Percentiles rank a stretch among this genome's conserved stretches.
These are phyloP conservation scores for Pulicaria dysenterica DNA, from an alignment of 129 eudicot species.

Conservation along the genomic window DNA sequence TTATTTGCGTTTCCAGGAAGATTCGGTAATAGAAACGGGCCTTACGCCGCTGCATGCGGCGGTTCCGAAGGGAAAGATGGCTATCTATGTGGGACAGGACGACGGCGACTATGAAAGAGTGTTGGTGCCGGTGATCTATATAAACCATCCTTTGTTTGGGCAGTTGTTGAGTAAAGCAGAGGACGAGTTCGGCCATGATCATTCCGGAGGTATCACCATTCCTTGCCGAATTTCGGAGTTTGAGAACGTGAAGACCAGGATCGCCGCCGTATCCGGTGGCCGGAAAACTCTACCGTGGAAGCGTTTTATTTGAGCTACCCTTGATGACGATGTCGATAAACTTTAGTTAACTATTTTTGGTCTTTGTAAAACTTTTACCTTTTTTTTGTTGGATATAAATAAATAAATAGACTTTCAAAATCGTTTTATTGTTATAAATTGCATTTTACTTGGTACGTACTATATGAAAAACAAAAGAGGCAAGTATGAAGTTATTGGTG, in stretches of 20 bases:
- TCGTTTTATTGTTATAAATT: neutral
- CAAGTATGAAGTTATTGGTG: no score
- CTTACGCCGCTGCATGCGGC: slow-evolving; percentile 29
- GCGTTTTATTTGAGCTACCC: neutral
- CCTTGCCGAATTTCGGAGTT: slow-evolving; percentile 94
- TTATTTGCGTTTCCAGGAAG: slow-evolving; percentile 39
- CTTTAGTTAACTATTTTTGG: neutral
- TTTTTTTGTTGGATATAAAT: slow-evolving; percentile 18
- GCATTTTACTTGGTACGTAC: no score
- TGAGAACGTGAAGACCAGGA: slow-evolving; percentile 68
- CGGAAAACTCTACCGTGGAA: slow-evolving; percentile 56
- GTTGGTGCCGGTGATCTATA: slow-evolving; percentile 81
- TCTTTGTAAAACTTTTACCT: neutral
- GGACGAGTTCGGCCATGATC: slow-evolving; percentile 69
- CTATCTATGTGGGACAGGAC: slow-evolving; percentile 74
- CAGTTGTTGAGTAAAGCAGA: slow-evolving; percentile 73
- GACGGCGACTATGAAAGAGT: slow-evolving; percentile 65
- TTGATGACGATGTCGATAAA: slow-evolving; percentile 36
- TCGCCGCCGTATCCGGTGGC: slow-evolving; percentile 57
- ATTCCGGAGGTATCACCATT: slow-evolving; percentile 79
- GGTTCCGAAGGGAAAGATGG: slow-evolving; percentile 81
- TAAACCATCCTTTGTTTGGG: slow-evolving; percentile 83
- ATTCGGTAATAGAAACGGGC: slow-evolving; percentile 32
- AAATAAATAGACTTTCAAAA: slow-evolving; percentile 2
- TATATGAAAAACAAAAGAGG: no score